Conservation (phyloP, 2,329 filamentous ascomycete genomes). For the Phaeomoniella chlamydospora region DNA sequence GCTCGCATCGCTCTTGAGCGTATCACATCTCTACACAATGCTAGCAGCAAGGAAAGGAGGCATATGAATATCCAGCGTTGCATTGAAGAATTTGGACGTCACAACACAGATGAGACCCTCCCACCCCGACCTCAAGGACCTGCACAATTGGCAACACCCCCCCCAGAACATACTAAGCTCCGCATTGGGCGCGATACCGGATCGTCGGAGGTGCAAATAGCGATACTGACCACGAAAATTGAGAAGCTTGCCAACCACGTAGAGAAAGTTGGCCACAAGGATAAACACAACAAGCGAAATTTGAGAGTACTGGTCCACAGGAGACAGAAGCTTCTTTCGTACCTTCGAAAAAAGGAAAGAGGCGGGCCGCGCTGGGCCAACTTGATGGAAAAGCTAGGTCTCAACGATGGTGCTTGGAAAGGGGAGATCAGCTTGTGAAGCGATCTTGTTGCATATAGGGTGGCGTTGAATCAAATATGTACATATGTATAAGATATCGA, state of each 20-base stretch:
- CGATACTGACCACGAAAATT: constrained; percentile 90
- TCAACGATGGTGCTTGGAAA: constrained; percentile 82
- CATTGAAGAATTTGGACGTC: constrained; percentile 76
- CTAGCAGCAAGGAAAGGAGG: constrained; percentile 61
- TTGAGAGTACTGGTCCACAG: constrained; percentile 72
- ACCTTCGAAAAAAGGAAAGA: constrained; percentile 77
- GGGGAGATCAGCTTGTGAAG: constrained; percentile 65
- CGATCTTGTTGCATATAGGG: background rate
- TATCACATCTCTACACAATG: constrained; percentile 65
- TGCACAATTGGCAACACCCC: constrained; percentile 24
- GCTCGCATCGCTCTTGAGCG: constrained; percentile 63
- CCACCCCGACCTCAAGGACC: constrained; percentile 39
- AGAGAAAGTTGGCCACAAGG: constrained; percentile 57
- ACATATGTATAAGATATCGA: too few species aligned
- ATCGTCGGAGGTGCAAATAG: constrained; percentile 93
- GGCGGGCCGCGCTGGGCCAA: constrained; percentile 84
- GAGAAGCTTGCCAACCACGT: constrained; percentile 61
- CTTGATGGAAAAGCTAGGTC: constrained; percentile 66
- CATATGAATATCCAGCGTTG: constrained; percentile 75
- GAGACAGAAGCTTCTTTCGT: constrained; percentile 75
- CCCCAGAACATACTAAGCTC: constrained; percentile 13
- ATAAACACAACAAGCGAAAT: constrained; percentile 91
- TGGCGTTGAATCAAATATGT: too few species aligned
- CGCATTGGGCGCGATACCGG: constrained; percentile 87
- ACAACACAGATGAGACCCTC: constrained; percentile 65